phyloP scores from a whole-genome alignment of 2,329 filamentous ascomycete species.

The Cyclaneusma minus region DNA sequence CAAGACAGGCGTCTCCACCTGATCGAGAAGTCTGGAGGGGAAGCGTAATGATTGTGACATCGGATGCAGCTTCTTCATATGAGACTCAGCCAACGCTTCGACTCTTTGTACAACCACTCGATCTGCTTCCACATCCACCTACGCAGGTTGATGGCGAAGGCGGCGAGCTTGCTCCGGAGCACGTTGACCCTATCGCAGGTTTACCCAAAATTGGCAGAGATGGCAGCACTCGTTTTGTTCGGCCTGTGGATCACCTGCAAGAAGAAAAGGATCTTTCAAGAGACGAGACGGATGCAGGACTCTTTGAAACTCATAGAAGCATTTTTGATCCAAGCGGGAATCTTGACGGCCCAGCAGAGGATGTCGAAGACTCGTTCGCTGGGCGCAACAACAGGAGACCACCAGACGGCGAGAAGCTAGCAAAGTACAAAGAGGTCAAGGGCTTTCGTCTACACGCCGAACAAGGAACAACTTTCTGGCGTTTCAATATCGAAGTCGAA shows the following conservation, averaged over 20 bases:
- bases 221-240: constrained; percentile 75
- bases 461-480: constrained; percentile 86
- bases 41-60: constrained; percentile 88
- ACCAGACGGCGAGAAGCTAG: constrained; percentile 65
- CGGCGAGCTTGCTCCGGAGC: constrained; percentile 55
- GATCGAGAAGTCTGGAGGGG: constrained; percentile 83
- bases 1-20: constrained; percentile 18
- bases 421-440: constrained; percentile 68
- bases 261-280: constrained; percentile 65
- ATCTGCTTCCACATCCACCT: constrained; percentile 66
- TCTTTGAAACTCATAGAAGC: constrained; percentile 57
- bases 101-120: constrained; percentile 75
- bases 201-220: constrained; percentile 73
- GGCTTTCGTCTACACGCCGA: constrained; percentile 75
- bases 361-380: constrained; percentile 36
- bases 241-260: constrained; percentile 73
- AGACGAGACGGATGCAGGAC: constrained; percentile 64
- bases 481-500: constrained; percentile 90
- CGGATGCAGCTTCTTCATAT: constrained; percentile 71
- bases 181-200: constrained; percentile 79
- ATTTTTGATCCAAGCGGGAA: constrained; percentile 25
- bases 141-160: constrained; percentile 47
- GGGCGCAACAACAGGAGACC: constrained; percentile 34
- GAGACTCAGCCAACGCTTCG: constrained; percentile 60
- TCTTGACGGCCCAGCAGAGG: constrained; percentile 25